These are phyloP conservation scores for Hemileccinum rubropunctum DNA, from an alignment of 768 basidiomycete species.

Conservation along the genomic window DNA sequence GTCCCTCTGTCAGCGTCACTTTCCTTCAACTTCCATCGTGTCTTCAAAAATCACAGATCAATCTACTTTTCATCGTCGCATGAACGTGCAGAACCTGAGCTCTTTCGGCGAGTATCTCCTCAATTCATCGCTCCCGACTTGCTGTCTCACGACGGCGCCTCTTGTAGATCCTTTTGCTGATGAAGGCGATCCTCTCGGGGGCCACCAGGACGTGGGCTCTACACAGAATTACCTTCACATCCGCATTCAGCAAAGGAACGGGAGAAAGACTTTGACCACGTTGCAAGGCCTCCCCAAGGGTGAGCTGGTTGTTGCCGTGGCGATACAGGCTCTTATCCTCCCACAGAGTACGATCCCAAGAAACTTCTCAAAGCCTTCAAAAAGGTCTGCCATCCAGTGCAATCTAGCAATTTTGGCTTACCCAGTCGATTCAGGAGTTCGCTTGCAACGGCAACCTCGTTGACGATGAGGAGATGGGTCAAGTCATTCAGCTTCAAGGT, in stretches of 20 bases:
- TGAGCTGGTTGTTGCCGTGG: constrained; percentile 33
- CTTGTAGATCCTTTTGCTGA: constrained; percentile 91
- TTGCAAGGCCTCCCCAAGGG: constrained; percentile 92
- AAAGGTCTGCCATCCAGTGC: constrained; percentile 57
- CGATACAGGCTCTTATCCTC: constrained; percentile 14
- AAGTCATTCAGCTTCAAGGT: constrained; percentile 98
- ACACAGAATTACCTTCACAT: constrained; percentile 88
- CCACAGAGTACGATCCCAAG: constrained; percentile 92
- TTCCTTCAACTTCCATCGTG: constrained; percentile 29
- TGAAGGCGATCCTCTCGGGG: constrained; percentile 80
- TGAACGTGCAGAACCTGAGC: constrained; percentile 93
- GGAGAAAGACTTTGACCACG: constrained; percentile 96
- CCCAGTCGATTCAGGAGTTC: constrained; percentile 64
- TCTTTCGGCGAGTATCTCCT: constrained; percentile 56
- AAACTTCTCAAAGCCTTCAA: constrained; percentile 99
- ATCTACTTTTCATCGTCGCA: constrained; percentile 61
- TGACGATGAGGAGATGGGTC: constrained; percentile 92
- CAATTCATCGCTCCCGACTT: neutral
- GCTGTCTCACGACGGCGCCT: constrained; percentile 14
- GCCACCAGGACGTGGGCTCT: constrained; percentile 73
- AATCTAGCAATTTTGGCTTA: constrained; percentile 7
- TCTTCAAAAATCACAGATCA: constrained; percentile 41
- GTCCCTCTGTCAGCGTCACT: constrained; percentile 11
- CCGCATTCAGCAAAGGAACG: constrained; percentile 99
- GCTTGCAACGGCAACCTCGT: constrained; percentile 98